phyloP scores from a whole-genome alignment of 1,139 yeast species.

The Debaryomycetaceae sp. region DNA sequence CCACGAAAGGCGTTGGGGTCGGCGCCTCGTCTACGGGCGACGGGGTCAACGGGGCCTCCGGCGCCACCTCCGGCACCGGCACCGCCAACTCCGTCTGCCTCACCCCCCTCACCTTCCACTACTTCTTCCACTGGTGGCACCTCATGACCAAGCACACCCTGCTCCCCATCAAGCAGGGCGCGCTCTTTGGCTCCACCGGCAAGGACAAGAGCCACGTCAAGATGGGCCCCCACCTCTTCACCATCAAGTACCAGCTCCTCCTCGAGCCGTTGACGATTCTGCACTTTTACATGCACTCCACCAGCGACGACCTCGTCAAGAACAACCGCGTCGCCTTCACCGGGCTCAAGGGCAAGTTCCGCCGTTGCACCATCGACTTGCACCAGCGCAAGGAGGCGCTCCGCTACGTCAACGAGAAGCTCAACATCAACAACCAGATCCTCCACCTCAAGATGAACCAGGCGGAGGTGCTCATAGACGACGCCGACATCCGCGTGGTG shows the following conservation, averaged over 20 bases:
- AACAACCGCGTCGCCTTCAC: slow-evolving; percentile 55
- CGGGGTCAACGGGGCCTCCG: no score
- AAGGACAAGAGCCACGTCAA: slow-evolving; percentile 41
- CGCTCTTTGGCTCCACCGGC: slow-evolving; percentile 43
- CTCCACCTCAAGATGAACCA: slow-evolving; percentile 65
- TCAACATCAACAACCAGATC: slow-evolving; percentile 52
- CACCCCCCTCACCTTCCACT: slow-evolving; percentile 62
- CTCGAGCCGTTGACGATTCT: slow-evolving; percentile 71
- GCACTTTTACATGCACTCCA: slow-evolving; percentile 63
- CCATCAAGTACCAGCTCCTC: slow-evolving; percentile 75
- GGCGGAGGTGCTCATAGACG: slow-evolving; percentile 70
- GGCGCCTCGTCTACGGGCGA: no score
- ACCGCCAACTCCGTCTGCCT: slow-evolving; percentile 66
- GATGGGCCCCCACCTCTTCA: slow-evolving; percentile 73
- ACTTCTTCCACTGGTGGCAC: slow-evolving; percentile 83
- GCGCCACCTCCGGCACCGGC: slow-evolving; percentile 16
- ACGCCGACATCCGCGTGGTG: slow-evolving; percentile 69
- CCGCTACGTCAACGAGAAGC: slow-evolving; percentile 51
- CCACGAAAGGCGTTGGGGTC: no score
- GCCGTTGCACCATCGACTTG: slow-evolving; percentile 66
- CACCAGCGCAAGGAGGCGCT: slow-evolving; percentile 77
- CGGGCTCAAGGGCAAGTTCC: slow-evolving; percentile 74
- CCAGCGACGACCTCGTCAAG: slow-evolving; percentile 39
- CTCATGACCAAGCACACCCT: slow-evolving; percentile 67
- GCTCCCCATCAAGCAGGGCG: slow-evolving; percentile 73